Evolutionary conservation across 345 rosid genomes (phyloP).

Genomic region (Moringa oleifera): DNA sequence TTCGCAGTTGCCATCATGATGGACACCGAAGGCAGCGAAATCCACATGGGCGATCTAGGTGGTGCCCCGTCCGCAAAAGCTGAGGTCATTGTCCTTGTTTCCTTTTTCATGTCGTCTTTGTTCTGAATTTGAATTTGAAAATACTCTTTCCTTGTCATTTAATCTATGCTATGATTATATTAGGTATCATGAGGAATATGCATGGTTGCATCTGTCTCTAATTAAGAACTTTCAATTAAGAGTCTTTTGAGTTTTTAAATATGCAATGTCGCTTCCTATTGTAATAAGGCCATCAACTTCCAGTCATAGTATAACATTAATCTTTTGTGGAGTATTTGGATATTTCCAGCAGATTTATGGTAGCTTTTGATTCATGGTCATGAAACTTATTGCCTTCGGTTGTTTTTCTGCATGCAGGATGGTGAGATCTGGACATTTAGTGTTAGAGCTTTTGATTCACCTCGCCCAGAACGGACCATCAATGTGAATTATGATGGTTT

Average conservation of each 20-base stretch:
- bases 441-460: conserved; percentile 73
- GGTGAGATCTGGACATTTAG: conserved; percentile 97
- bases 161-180: too few relatives aligned
- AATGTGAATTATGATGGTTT: conserved; percentile 94
- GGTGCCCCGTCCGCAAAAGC: conserved; percentile 84
- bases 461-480: conserved; percentile 75
- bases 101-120: not conserved
- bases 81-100: conserved; percentile 45
- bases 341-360: not conserved
- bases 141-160: not conserved
- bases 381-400: not conserved
- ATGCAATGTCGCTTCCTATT: too few relatives aligned
- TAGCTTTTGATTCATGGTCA: not conserved
- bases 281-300: not conserved
- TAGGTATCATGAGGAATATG: too few relatives aligned
- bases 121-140: not conserved
- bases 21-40: conserved; percentile 99
- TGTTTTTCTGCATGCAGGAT: conserved; percentile 43
- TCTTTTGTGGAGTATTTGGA: not conserved
- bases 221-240: too few relatives aligned
- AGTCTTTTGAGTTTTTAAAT: too few relatives aligned
- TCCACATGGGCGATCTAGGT: conserved; percentile 98
- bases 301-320: not conserved
- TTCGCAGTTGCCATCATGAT: conserved; percentile 97
- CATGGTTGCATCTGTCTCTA: too few relatives aligned